Evolutionary conservation across 116 monocot genomes (phyloP).

Genomic region (Thalassia testudinum): DNA sequence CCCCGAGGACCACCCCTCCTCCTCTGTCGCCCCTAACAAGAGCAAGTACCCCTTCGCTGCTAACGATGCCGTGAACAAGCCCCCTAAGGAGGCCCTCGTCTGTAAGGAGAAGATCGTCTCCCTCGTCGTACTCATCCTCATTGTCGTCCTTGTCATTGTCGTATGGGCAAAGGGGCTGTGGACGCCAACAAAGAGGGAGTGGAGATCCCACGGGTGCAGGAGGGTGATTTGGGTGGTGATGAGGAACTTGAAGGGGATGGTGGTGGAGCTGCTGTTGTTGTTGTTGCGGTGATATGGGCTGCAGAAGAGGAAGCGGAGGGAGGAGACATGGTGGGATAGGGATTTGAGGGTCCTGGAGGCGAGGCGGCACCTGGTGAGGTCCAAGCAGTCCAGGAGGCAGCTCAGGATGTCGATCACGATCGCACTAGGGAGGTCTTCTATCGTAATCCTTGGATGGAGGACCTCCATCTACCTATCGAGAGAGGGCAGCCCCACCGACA

Average conservation of each 20-base stretch:
- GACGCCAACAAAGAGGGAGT: conserved; percentile 12
- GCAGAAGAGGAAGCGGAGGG: conserved; percentile 19
- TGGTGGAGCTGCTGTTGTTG: no score
- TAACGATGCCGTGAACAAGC: no score
- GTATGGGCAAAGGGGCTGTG: conserved; percentile 1
- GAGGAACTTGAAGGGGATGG: conserved; percentile 16
- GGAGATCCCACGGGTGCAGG: conserved; percentile 6
- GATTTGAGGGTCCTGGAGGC: conserved; percentile 17
- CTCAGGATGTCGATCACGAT: conserved; percentile 25
- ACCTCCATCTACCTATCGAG: no score
- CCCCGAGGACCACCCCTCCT: no score
- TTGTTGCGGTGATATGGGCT: conserved; percentile 15
- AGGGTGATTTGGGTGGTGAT: conserved; percentile 18
- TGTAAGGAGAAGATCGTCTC: conserved; percentile 40
- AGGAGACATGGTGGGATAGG: conserved; percentile 18
- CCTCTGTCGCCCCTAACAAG: no score
- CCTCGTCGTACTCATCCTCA: conserved; percentile 6
- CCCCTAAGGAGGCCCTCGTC: no score
- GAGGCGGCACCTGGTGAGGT: conserved; percentile 32
- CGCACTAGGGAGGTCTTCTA: no score
- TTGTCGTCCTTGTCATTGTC: background rate
- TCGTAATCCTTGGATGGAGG: no score
- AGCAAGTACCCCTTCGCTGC: no score
- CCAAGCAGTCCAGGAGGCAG: conserved; percentile 16
- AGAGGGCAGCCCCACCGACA: no score